phyloP scores from a whole-genome alignment of 2,329 filamentous ascomycete genomes.

The Colletotrichum sp. region DNA sequence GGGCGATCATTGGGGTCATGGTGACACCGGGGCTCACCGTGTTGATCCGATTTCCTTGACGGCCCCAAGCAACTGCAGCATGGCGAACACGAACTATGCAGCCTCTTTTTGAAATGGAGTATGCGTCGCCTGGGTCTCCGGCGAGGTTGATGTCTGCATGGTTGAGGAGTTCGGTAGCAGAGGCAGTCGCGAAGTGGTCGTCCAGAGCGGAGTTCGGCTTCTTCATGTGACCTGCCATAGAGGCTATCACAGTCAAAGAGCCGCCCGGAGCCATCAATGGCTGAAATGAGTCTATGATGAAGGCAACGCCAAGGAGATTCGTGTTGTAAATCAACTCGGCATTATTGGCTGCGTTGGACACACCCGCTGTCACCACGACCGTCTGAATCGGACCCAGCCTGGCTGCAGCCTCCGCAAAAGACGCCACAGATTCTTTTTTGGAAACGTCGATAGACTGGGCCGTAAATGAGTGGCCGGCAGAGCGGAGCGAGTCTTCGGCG shows the following conservation, averaged over 20 bases:
- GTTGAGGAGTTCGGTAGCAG: not conserved
- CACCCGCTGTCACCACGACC: not conserved
- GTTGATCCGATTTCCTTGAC: not conserved
- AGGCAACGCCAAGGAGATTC: not conserved
- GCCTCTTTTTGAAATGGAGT: not conserved
- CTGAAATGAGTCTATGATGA: not conserved
- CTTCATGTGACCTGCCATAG: not conserved
- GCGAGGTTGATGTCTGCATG: not conserved
- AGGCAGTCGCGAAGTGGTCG: not conserved
- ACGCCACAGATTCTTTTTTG: not conserved
- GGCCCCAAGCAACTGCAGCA: not conserved
- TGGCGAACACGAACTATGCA: not conserved
- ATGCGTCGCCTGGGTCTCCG: not conserved
- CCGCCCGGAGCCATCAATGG: not conserved
- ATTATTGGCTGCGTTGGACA: not conserved
- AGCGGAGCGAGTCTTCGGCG: not conserved
- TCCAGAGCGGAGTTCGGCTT: not conserved
- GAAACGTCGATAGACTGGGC: not conserved
- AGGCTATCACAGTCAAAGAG: not conserved
- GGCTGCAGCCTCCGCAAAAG: not conserved
- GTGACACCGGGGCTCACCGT: not conserved
- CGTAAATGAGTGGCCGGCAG: not conserved
- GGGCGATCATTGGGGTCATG: not conserved
- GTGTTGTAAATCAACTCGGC: not conserved
- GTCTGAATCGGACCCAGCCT: not conserved